phyloP scores from a whole-genome alignment of 2,329 filamentous ascomycete genomes.

The Graphilbum ipis-grandicollis region DNA sequence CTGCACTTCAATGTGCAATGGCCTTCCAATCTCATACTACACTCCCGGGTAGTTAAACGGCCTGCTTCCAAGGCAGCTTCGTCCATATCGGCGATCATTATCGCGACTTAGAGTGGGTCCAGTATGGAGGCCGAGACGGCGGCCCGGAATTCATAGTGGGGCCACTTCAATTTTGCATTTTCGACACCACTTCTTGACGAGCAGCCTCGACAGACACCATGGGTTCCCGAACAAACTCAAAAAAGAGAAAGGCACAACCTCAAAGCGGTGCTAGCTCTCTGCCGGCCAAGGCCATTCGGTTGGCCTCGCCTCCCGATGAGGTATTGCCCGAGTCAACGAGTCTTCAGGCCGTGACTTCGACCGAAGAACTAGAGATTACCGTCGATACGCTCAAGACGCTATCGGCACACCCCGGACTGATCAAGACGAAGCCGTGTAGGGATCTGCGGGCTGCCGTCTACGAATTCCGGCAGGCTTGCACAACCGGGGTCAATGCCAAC shows the following conservation, averaged over 20 bases:
- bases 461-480: conserved; percentile 51
- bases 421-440: conserved; percentile 52
- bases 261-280: not conserved
- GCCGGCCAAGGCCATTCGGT: conserved; percentile 1
- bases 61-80: no score
- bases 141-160: no score
- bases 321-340: conserved; percentile 25
- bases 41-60: no score
- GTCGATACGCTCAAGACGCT: conserved; percentile 45
- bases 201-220: not conserved
- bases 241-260: conserved; percentile 22
- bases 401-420: conserved; percentile 39
- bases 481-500: conserved; percentile 43
- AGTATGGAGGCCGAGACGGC: no score
- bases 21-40: no score
- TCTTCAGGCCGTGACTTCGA: conserved; percentile 35
- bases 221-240: conserved; percentile 22
- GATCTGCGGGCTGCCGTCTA: conserved; percentile 50
- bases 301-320: conserved; percentile 17
- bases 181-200: no score
- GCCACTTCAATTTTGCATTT: no score
- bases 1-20: no score
- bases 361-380: conserved; percentile 49
- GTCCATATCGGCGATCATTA: no score
- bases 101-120: no score